Conservation (phyloP, 164 flowering plant genomes). For the Aristolochia californica region DNA sequence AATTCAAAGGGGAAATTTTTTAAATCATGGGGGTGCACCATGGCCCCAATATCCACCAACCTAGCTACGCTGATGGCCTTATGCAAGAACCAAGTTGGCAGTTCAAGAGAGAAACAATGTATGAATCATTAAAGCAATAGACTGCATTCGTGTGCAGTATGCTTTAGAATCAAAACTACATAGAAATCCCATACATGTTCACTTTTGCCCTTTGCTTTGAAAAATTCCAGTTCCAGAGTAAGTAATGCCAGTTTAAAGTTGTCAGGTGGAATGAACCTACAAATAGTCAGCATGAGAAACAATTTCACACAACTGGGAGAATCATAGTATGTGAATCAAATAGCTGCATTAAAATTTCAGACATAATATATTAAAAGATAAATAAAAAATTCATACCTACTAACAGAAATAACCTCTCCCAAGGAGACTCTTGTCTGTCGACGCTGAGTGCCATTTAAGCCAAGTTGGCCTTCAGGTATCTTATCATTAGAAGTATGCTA, state of each 20-base stretch:
- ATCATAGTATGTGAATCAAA: not conserved
- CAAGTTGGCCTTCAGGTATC: constrained; percentile 51
- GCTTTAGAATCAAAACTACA: not conserved
- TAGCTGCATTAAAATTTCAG: not conserved
- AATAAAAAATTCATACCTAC: constrained; percentile 32
- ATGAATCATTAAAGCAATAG: not conserved
- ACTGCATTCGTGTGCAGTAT: not conserved
- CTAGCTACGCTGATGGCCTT: no score
- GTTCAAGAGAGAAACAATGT: not conserved
- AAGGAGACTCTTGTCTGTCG: constrained; percentile 67
- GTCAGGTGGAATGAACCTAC: constrained; percentile 51
- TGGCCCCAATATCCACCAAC: no score
- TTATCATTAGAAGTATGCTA: constrained; percentile 43
- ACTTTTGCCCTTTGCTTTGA: constrained; percentile 39
- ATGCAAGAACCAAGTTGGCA: not conserved
- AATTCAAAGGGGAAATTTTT: no score
- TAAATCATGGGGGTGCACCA: no score
- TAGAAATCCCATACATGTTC: constrained; percentile 28
- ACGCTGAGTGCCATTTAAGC: constrained; percentile 72
- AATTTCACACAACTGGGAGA: not conserved
- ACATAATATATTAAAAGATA: no score
- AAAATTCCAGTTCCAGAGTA: constrained; percentile 61
- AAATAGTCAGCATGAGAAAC: constrained; percentile 5
- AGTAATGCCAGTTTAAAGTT: constrained; percentile 51
- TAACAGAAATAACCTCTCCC: constrained; percentile 51